phyloP scores from a whole-genome alignment of 139 green algal species.

The Micromonas commoda region DNA sequence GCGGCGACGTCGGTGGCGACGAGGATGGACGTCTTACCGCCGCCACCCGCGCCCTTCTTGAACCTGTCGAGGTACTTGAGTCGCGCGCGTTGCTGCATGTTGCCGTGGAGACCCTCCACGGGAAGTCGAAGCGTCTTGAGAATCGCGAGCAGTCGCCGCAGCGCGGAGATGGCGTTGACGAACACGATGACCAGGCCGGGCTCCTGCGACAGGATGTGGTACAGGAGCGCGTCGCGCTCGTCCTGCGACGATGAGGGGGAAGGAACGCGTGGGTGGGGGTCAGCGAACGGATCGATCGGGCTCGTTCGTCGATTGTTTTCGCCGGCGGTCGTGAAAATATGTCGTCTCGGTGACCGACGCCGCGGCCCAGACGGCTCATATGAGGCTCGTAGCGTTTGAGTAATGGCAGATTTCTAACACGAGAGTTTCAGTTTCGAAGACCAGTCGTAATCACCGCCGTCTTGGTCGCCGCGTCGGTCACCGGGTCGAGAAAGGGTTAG shows the following conservation, averaged over 20 bases:
- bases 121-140: conserved; percentile 74
- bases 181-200: conserved; percentile 83
- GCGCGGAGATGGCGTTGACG: conserved; percentile 75
- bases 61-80: conserved; percentile 92
- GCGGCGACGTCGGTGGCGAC: conserved; percentile 95
- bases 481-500: too few relatives aligned
- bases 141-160: conserved; percentile 68
- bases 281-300: too few relatives aligned
- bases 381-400: conserved; percentile 20
- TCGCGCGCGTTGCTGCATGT: conserved; percentile 89
- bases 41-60: conserved; percentile 47
- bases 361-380: background rate
- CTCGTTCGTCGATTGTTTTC: too few relatives aligned
- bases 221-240: conserved; percentile 70
- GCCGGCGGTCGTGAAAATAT: too few relatives aligned
- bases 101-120: conserved; percentile 61
- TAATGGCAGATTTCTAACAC: background rate
- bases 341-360: too few relatives aligned
- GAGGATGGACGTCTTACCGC: conserved; percentile 49
- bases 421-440: conserved; percentile 14
- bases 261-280: too few relatives aligned
- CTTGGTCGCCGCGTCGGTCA: too few relatives aligned
- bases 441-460: background rate
- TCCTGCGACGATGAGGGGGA: conserved; percentile 42
- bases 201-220: conserved; percentile 68